Evolutionary conservation across 805 yeast genomes (phyloP), one percentile per base, ranked within the genome.

Genomic region (Lipomyces yamadae): DNA sequence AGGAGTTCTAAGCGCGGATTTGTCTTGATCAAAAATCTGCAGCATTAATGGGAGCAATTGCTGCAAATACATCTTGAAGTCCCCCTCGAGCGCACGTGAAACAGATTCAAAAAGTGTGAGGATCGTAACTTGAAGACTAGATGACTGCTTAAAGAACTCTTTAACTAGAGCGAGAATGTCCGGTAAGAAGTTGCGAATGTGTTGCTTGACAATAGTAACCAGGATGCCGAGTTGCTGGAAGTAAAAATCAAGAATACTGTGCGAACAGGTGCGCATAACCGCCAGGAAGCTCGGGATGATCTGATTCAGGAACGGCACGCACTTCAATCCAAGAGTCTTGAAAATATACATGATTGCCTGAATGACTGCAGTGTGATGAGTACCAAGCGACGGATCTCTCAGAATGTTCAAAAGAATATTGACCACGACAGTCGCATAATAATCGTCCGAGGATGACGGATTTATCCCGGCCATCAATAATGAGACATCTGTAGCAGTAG

Each of bases 351-450:
- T 89, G 55, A 95, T 89, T 0, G 98, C 96, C 73, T 93, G 97
- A n/a, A 93, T 91, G 34, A 92, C 97, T 24, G 91, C 88, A 2
- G 93, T 90, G 75, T 95, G 98, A 75, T 93, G 97, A 0, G 90
- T 82, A 8, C 91, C 88, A 64, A 94, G 81, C 0, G 98, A 91
- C 0, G 90, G 86, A 76, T 95, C 99, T 70, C 89, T 88, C 55
- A 95, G 78, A 24, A 95, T 89, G 67, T 88, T 91, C 86, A 93
- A 84, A 68, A 95, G 79, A 5, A 93, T 91, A 56, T 87, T 87
- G 56, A 95, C 91, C 0, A 94, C 98, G 32, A 95, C 98, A 0
- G 97, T 92, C 2, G 98, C 97, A 73, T 91, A 93, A 73, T 93
- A 95, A 72, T 94, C 98, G 64, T 93, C 98, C 0, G 80, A 73